A percentile compares a stretch with the other conserved stretches of the same genome.
These are phyloP conservation scores for Ustilago xerochloae DNA, from an alignment of 1,284 basidiomycete genomes.

Conservation along the genomic window DNA sequence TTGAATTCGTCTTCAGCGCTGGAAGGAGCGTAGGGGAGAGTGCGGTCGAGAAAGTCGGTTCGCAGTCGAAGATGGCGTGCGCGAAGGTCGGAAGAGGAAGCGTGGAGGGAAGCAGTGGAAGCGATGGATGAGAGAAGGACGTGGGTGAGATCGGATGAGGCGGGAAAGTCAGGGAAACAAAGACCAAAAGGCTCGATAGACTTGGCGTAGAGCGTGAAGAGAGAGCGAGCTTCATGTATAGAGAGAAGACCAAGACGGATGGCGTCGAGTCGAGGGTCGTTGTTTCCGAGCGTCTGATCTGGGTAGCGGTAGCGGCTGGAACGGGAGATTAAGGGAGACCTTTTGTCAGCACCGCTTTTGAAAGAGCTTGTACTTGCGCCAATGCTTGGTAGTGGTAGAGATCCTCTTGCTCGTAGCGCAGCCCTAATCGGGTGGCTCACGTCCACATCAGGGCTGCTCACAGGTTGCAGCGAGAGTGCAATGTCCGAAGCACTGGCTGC, in stretches of 20 bases:
- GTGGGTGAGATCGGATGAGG: constrained; percentile 25
- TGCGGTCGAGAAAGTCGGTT: constrained; percentile 24
- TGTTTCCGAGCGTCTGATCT: constrained; percentile 12
- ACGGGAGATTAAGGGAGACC: background rate
- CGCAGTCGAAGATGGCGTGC: constrained; percentile 5
- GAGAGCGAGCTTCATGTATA: constrained; percentile 19
- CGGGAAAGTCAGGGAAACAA: constrained; percentile 38
- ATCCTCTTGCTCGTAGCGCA: background rate
- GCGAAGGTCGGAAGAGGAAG: background rate
- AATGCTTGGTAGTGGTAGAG: constrained; percentile 2
- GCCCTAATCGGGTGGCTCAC: too few species aligned
- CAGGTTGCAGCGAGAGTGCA: background rate
- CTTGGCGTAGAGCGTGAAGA: constrained; percentile 27
- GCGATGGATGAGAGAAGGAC: constrained; percentile 29
- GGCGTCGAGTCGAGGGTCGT: constrained; percentile 33
- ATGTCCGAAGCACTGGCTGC: background rate
- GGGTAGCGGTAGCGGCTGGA: constrained; percentile 33
- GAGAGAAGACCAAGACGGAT: constrained; percentile 27
- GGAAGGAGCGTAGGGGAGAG: constrained; percentile 13
- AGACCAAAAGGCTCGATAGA: constrained; percentile 24
- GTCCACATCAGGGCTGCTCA: background rate
- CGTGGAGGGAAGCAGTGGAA: constrained; percentile 11
- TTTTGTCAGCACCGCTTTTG: background rate
- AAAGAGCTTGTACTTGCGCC: background rate
- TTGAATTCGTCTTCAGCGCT: constrained; percentile 31